A percentile compares a stretch with the other conserved stretches of the same genome.
Evolutionary conservation across 2,329 filamentous ascomycete genomes (phyloP).

Genomic region (Botrytis squamosa): DNA sequence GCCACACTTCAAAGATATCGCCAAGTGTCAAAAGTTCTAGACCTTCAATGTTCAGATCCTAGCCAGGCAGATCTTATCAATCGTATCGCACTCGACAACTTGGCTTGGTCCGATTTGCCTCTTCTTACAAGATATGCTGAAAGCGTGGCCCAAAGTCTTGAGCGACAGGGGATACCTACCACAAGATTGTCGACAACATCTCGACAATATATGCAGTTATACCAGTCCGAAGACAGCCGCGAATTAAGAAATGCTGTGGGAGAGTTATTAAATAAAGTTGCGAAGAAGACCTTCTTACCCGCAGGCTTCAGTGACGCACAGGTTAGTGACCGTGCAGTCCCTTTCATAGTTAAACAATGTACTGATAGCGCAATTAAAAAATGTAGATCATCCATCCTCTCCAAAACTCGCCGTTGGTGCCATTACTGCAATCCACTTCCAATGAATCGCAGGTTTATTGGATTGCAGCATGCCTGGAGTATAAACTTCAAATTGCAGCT

Average conservation of each 20-base stretch:
- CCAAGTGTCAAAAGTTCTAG: constrained; percentile 28
- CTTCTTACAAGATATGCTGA: constrained; percentile 35
- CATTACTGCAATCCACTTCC: constrained; percentile 45
- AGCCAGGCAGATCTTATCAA: constrained; percentile 24
- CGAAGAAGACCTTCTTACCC: constrained; percentile 28
- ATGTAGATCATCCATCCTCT: constrained; percentile 57
- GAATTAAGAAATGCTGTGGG: constrained; percentile 31
- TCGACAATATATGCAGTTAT: constrained; percentile 31
- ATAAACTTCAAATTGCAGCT: constrained; percentile 46
- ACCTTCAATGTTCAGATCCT: constrained; percentile 6
- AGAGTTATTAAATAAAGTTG: constrained; percentile 32
- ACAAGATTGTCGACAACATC: not conserved
- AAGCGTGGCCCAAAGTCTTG: constrained; percentile 14
- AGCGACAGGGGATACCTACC: not conserved
- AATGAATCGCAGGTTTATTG: constrained; percentile 43
- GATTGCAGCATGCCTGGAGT: constrained; percentile 54
- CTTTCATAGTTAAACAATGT: constrained; percentile 34
- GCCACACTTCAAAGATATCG: constrained; percentile 36
- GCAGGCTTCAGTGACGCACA: constrained; percentile 43
- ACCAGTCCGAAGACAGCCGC: constrained; percentile 30
- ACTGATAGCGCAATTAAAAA: constrained; percentile 38
- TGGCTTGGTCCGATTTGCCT: constrained; percentile 37
- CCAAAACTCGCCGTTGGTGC: constrained; percentile 55
- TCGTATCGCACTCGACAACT: constrained; percentile 36
- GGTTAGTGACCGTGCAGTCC: constrained; percentile 43